phyloP scores from a whole-genome alignment of 1,139 yeast genomes.

The Suhomyces chickasaworum region DNA sequence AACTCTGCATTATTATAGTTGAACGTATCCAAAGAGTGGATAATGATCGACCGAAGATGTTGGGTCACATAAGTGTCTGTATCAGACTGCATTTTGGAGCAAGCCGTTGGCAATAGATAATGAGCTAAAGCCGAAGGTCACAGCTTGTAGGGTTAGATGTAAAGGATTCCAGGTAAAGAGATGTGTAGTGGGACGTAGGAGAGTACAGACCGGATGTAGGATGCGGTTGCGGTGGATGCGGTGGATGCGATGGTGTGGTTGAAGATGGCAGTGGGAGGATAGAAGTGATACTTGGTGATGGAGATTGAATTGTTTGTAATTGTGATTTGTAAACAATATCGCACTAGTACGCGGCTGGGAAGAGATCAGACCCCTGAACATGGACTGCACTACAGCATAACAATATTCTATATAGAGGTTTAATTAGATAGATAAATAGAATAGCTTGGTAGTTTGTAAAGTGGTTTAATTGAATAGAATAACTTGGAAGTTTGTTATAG shows the following conservation, averaged over 20 bases:
- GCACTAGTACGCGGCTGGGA: background rate
- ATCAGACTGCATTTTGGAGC: constrained; percentile 9
- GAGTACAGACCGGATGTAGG: background rate
- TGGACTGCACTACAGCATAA: too few relatives aligned
- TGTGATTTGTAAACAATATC: constrained; percentile 1
- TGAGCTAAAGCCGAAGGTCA: background rate
- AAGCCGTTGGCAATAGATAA: background rate
- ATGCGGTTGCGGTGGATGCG: too few relatives aligned
- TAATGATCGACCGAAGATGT: constrained; percentile 55
- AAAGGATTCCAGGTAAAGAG: background rate
- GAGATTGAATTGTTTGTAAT: background rate
- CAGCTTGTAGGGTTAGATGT: background rate
- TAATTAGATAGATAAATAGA: too few relatives aligned
- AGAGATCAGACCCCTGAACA: too few relatives aligned
- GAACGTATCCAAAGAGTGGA: constrained; percentile 74
- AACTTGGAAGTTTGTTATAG: too few relatives aligned
- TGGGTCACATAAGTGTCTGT: constrained; percentile 28
- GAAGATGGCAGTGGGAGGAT: background rate
- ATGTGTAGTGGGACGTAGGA: background rate
- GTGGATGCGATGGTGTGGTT: background rate
- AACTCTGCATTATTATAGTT: constrained; percentile 74
- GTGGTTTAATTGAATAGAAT: too few relatives aligned
- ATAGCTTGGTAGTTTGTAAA: too few relatives aligned
- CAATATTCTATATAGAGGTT: too few relatives aligned
- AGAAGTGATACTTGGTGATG: background rate